Conservation (phyloP, 2,329 filamentous ascomycete species). For the Rhinocladiella similis region DNA sequence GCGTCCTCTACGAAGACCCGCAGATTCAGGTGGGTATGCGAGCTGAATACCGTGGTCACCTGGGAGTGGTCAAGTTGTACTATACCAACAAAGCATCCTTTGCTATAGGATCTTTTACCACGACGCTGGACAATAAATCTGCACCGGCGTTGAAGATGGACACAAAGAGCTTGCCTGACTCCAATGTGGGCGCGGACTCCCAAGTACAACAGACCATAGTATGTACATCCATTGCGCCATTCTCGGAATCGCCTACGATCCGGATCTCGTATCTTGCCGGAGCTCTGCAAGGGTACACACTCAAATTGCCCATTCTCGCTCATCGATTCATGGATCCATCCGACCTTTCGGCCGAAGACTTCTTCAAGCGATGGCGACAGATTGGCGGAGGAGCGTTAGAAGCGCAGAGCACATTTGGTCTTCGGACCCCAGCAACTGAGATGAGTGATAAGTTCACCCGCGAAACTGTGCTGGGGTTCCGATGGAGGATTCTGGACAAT, state of each 20-base stretch:
- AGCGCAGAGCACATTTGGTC: constrained; percentile 77
- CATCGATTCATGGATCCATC: constrained; percentile 98
- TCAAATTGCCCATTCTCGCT: constrained; percentile 82
- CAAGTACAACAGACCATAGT: constrained; percentile 94
- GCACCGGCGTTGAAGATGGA: constrained; percentile 76
- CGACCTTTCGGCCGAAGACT: constrained; percentile 83
- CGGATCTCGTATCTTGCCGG: constrained; percentile 93
- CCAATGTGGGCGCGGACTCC: constrained; percentile 68
- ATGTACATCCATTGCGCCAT: constrained; percentile 82
- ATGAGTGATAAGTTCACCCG: constrained; percentile 72
- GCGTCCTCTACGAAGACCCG: constrained; percentile 89
- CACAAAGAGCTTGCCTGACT: constrained; percentile 84
- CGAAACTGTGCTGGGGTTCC: constrained; percentile 72
- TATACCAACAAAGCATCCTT: constrained; percentile 92
- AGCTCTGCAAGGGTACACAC: constrained; percentile 84
- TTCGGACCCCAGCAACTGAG: constrained; percentile 55
- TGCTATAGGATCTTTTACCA: constrained; percentile 86
- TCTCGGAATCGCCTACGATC: constrained; percentile 83
- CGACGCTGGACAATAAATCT: constrained; percentile 75
- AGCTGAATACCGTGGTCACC: constrained; percentile 91
- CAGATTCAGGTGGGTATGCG: constrained; percentile 91
- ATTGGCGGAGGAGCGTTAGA: constrained; percentile 88
- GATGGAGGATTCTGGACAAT: constrained; percentile 80
- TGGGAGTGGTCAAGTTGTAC: constrained; percentile 93
- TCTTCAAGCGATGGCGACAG: constrained; percentile 99